Percentiles rank a stretch among this genome's conserved stretches.
These are phyloP conservation scores for Ceratobasidium sp. DNA, from an alignment of 1,284 basidiomycete species.

Conservation along the genomic window DNA sequence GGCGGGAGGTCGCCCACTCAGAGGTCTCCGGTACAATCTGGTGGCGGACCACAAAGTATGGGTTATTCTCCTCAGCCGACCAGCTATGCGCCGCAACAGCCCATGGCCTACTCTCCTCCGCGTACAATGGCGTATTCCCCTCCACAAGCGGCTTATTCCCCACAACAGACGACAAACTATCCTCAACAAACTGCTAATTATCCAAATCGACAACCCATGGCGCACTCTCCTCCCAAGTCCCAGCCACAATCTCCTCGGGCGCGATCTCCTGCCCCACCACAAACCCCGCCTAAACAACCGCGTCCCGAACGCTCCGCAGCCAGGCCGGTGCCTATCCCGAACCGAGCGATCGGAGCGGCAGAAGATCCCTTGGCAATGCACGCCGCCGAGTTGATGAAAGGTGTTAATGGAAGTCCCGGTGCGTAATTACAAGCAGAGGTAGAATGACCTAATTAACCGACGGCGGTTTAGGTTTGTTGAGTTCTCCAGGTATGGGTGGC, in stretches of 20 bases:
- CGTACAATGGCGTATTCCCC: neutral
- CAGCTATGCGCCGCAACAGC: neutral
- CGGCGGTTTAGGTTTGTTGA: neutral
- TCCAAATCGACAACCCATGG: neutral
- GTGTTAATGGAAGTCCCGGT: constrained; percentile 20
- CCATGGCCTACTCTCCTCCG: neutral
- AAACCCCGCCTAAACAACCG: constrained; percentile 6
- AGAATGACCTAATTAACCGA: neutral
- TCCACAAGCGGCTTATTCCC: neutral
- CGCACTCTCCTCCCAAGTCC: constrained; percentile 1
- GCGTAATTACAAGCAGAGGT: neutral
- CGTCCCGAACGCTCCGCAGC: neutral
- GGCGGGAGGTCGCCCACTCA: neutral
- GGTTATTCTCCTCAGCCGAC: neutral
- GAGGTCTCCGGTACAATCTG: neutral
- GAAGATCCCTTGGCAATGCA: constrained; percentile 37
- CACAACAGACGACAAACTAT: neutral
- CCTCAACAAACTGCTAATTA: neutral
- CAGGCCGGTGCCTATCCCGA: neutral
- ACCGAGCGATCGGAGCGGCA: constrained; percentile 1
- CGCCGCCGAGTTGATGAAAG: constrained; percentile 36
- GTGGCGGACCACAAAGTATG: no score
- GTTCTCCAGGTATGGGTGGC: neutral
- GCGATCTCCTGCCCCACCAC: constrained; percentile 5
- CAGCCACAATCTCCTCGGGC: neutral